A percentile compares a stretch with the other conserved stretches of the same genome.
Evolutionary conservation across 2,329 filamentous ascomycete genomes (phyloP).

Genomic region (Trichoderma harzianum): DNA sequence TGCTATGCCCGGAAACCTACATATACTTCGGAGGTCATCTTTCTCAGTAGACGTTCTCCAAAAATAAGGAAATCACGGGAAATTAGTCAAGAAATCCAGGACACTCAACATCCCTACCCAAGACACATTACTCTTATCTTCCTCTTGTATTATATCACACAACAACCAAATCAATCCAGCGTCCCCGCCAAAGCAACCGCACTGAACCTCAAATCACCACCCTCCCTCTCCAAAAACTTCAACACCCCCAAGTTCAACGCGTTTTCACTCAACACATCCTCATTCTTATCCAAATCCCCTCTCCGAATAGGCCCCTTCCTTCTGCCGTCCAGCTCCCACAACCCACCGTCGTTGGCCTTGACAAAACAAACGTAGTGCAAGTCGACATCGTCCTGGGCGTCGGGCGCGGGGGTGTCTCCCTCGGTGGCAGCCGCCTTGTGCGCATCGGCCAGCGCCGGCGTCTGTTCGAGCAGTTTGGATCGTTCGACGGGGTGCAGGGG

Average conservation of each 20-base stretch:
- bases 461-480: constrained; percentile 73
- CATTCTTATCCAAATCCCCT: constrained; percentile 54
- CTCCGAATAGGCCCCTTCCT: constrained; percentile 55
- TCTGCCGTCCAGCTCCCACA: constrained; percentile 61
- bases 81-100: too few relatives aligned
- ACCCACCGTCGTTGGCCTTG: constrained; percentile 62
- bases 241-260: constrained; percentile 67
- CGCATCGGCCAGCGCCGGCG: constrained; percentile 69
- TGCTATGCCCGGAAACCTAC: neutral
- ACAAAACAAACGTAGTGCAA: constrained; percentile 96
- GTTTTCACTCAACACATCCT: constrained; percentile 72
- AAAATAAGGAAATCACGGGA: too few relatives aligned
- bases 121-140: neutral
- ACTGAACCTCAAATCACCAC: constrained; percentile 56
- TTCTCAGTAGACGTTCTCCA: neutral
- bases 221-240: constrained; percentile 55
- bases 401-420: constrained; percentile 76
- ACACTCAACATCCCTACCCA: neutral
- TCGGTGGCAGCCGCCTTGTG: constrained; percentile 72
- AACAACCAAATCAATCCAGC: constrained; percentile 38
- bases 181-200: constrained; percentile 54
- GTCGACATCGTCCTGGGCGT: constrained; percentile 78
- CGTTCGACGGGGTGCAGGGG: constrained; percentile 64
- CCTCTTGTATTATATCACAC: neutral
- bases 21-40: neutral